Evolutionary conservation across 805 yeast species (phyloP), one percentile per base, ranked within the genome.

Genomic region (Yarrowia alimentaria): DNA sequence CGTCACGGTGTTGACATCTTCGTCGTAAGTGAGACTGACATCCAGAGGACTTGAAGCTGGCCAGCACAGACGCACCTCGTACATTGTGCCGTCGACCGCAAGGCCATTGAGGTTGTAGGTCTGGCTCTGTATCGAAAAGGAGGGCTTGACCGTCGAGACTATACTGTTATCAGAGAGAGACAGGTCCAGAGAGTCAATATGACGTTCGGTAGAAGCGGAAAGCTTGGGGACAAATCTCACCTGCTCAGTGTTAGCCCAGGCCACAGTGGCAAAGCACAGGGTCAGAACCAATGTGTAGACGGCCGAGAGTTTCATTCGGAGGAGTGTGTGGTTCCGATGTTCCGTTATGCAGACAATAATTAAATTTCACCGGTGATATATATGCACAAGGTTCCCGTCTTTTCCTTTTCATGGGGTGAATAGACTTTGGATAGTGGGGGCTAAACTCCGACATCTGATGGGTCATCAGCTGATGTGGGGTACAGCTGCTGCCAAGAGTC

Each of bases 41-140:
- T 32, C 51, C 3, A 47, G 25, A 11, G 51, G 51, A 9, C n/a
- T 24, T 2, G 31, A 24, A 3, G 51, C 51, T 20, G 42, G 42
- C 51, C 51, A 47, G 13, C 51, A 47, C 1, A 47, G 42, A 3
- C 51, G 18, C 22, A 47, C 33, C 17, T 47, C 51, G 14, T 47
- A 47, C 37, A 43, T 29, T 26, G 34, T 43, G 9, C 33, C 31
- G 18, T 33, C 51, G 32, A 24, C 17, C 3, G 32, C 12, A 5
- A 33, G 16, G 8, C 12, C 51, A 13, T 11, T 17, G 18, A 47
- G 24, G 8, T 17, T 24, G 26, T 32, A n/a, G 10, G 31, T 31
- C 6, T 47, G 19, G 3, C n/a, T 3, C 20, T 24, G 42, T 4
- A 24, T 17, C 14, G 9, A 17, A 13, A 47, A 47, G 2, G 25